Evolutionary conservation across 805 yeast species (phyloP).

Genomic region (Brettanomyces sp.): DNA sequence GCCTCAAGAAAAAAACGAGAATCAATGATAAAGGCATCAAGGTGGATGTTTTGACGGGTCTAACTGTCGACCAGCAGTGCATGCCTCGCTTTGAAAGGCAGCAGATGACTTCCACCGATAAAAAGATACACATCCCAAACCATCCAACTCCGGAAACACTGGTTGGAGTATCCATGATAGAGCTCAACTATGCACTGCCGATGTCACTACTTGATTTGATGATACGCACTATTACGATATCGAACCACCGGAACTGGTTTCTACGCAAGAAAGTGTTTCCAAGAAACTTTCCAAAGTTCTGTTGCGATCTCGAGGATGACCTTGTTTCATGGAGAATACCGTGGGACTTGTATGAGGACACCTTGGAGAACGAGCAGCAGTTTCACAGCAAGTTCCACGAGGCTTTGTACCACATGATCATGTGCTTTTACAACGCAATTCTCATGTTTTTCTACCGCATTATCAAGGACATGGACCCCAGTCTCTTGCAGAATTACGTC

Average conservation of each 20-base stretch:
- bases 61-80: slow-evolving; percentile 6
- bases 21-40: slow-evolving; percentile 3
- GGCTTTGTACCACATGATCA: slow-evolving; percentile 28
- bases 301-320: slow-evolving; percentile 46
- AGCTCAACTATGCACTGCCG: slow-evolving; percentile 41
- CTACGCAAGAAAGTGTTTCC: slow-evolving; percentile 33
- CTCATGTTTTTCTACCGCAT: slow-evolving; percentile 36
- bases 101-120: slow-evolving; percentile 2
- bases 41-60: slow-evolving; percentile 15
- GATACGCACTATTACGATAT: slow-evolving; percentile 34
- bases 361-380: slow-evolving; percentile 4
- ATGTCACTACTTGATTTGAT: slow-evolving; percentile 34
- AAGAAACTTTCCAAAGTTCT: slow-evolving; percentile 44
- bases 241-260: slow-evolving; percentile 46
- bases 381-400: slow-evolving; percentile 30
- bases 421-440: slow-evolving; percentile 34
- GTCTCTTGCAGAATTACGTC: slow-evolving; percentile 28
- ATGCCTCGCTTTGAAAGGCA: slow-evolving; percentile 5
- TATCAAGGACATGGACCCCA: slow-evolving; percentile 32
- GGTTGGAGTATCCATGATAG: slow-evolving; percentile 18
- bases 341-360: slow-evolving; percentile 31
- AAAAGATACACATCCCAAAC: slow-evolving; percentile 10
- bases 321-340: slow-evolving; percentile 37
- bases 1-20: neutral
- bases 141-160: slow-evolving; percentile 11